Evolutionary conservation across 441 rosid genomes (phyloP).

Genomic region (Mallotus japonicus): DNA sequence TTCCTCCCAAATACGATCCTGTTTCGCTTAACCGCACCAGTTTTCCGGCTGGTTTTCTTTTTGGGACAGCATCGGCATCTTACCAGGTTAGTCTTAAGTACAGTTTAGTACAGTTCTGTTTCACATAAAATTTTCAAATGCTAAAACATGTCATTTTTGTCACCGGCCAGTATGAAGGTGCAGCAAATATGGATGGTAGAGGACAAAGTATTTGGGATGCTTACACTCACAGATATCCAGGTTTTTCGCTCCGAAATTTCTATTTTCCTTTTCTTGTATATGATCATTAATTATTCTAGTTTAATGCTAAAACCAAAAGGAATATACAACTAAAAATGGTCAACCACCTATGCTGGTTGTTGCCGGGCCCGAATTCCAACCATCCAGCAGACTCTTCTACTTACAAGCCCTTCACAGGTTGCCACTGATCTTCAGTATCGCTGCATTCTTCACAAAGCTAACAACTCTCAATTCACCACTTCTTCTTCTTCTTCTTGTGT

Average conservation of each 20-base stretch:
- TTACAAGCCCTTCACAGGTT: too few relatives aligned
- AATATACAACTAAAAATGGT: too few relatives aligned
- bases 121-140: not conserved
- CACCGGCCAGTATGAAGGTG: conserved; percentile 68
- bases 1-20: not conserved
- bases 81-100: conserved; percentile 53
- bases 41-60: conserved; percentile 72
- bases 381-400: too few relatives aligned
- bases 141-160: not conserved
- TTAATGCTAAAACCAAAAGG: too few relatives aligned
- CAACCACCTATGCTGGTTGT: too few relatives aligned
- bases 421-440: too few relatives aligned
- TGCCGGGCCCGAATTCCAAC: too few relatives aligned
- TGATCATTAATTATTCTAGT: not conserved
- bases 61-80: conserved; percentile 88
- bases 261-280: too few relatives aligned
- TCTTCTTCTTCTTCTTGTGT: too few relatives aligned
- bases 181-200: conserved; percentile 48
- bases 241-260: conserved; percentile 18
- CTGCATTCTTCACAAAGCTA: too few relatives aligned
- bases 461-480: too few relatives aligned
- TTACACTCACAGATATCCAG: conserved; percentile 45
- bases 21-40: conserved; percentile 37
- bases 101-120: not conserved
- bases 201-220: conserved; percentile 63